Conservation (phyloP, 208 protist species). For the Tritrichomonas musculus region DNA sequence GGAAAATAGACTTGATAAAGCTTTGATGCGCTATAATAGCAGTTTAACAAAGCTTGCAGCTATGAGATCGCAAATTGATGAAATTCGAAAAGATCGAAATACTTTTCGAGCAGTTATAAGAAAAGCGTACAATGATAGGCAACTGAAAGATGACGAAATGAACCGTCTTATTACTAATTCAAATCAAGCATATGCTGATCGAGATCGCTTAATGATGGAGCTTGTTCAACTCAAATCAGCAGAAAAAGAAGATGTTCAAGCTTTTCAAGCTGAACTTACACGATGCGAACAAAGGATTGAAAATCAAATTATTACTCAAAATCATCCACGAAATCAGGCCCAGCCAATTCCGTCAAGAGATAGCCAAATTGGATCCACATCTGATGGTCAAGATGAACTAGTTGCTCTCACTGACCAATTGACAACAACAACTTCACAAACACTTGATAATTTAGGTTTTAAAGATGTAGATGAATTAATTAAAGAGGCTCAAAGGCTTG, state of each 20-base stretch:
- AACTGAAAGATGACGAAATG: neutral
- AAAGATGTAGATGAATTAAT: neutral
- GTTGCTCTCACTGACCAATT: neutral
- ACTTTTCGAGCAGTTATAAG: neutral
- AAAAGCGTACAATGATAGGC: neutral
- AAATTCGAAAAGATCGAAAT: neutral
- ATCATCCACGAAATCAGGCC: neutral
- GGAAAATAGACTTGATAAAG: slow-evolving; percentile 23
- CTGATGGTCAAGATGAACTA: neutral
- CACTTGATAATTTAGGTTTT: neutral
- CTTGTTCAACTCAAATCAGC: neutral
- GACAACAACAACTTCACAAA: neutral
- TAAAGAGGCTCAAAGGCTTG: neutral
- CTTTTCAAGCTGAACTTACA: neutral
- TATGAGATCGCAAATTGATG: neutral
- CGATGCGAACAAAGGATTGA: neutral
- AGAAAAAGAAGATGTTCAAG: neutral
- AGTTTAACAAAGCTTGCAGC: neutral
- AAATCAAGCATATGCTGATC: neutral
- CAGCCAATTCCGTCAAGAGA: neutral
- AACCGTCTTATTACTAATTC: neutral
- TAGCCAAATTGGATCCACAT: neutral
- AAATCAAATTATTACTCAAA: neutral
- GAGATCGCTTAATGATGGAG: neutral
- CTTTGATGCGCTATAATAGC: neutral